phyloP scores from a whole-genome alignment of 805 yeast genomes.

The Kodamaea leandrae region DNA sequence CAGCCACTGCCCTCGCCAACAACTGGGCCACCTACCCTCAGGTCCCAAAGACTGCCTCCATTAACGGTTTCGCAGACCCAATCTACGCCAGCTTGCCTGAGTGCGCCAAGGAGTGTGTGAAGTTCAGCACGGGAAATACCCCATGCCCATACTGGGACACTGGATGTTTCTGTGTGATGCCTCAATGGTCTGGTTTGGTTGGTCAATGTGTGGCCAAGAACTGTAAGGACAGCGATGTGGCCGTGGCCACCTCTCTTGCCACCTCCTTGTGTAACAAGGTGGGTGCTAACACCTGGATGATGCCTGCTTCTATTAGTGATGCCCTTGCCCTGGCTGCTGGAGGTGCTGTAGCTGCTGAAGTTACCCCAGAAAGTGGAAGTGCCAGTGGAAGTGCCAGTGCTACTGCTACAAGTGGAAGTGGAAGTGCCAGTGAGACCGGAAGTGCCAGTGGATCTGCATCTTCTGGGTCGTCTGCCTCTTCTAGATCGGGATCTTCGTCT shows the following conservation, averaged over 20 bases:
- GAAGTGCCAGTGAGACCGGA: neutral
- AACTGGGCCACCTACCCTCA: slow-evolving; percentile 38
- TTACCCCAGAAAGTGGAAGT: slow-evolving; percentile 6
- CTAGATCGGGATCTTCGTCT: slow-evolving; percentile 1
- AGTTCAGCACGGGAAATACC: slow-evolving; percentile 36
- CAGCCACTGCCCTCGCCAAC: slow-evolving; percentile 1
- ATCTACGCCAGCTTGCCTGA: slow-evolving; percentile 35
- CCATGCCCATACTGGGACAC: slow-evolving; percentile 56
- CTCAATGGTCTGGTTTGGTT: slow-evolving; percentile 44
- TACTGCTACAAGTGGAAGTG: neutral
- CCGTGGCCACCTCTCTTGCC: slow-evolving; percentile 41
- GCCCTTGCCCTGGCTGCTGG: slow-evolving; percentile 27
- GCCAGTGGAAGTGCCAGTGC: slow-evolving; percentile 6
- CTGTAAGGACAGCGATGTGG: slow-evolving; percentile 38
- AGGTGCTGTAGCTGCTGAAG: slow-evolving; percentile 11
- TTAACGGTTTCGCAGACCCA: slow-evolving; percentile 50
- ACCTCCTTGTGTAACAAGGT: slow-evolving; percentile 38
- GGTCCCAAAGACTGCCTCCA: slow-evolving; percentile 46
- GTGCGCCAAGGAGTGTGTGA: slow-evolving; percentile 44
- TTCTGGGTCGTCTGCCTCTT: slow-evolving; percentile 16
- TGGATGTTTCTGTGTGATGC: slow-evolving; percentile 50
- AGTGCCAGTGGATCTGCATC: slow-evolving; percentile 4
- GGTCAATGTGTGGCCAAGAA: slow-evolving; percentile 40
- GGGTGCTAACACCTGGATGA: slow-evolving; percentile 44
- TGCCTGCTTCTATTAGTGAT: slow-evolving; percentile 42